These are phyloP conservation scores for Barnettozyma pratensis DNA, from an alignment of 805 yeast genomes.

Conservation along the genomic window DNA sequence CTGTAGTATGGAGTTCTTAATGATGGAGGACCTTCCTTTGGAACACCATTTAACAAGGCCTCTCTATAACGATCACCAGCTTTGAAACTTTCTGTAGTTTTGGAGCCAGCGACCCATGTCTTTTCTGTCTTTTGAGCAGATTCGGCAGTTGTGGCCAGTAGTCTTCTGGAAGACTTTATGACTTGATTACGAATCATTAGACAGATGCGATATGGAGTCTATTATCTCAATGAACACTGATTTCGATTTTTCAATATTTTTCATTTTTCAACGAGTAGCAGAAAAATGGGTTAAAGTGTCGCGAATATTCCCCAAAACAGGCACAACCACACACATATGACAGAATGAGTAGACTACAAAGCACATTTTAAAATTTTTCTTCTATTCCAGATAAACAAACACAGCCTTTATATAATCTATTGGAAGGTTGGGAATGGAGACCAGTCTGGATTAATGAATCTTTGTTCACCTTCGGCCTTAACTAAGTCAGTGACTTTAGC, in stretches of 20 bases:
- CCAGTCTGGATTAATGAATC: slow-evolving; percentile 21
- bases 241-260: not conserved
- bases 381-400: no score
- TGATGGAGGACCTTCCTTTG: slow-evolving; percentile 47
- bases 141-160: slow-evolving; percentile 9
- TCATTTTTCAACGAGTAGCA: not conserved
- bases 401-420: not conserved
- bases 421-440: slow-evolving; percentile 34
- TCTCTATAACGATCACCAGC: slow-evolving; percentile 19
- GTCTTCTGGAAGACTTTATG: slow-evolving; percentile 10
- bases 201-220: not conserved
- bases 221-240: not conserved
- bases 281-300: not conserved
- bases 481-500: slow-evolving; percentile 22
- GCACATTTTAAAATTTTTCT: no score
- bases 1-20: slow-evolving; percentile 38
- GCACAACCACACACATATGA: no score
- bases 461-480: slow-evolving; percentile 25
- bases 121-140: slow-evolving; percentile 6
- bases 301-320: not conserved
- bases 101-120: slow-evolving; percentile 26
- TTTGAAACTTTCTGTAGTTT: slow-evolving; percentile 24
- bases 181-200: slow-evolving; percentile 9
- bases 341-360: no score
- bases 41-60: slow-evolving; percentile 30